Percentiles rank a stretch among this genome's conserved stretches.
phyloP scores from a whole-genome alignment of 2,329 filamentous ascomycete genomes.

The Trichoderma arundinaceum region DNA sequence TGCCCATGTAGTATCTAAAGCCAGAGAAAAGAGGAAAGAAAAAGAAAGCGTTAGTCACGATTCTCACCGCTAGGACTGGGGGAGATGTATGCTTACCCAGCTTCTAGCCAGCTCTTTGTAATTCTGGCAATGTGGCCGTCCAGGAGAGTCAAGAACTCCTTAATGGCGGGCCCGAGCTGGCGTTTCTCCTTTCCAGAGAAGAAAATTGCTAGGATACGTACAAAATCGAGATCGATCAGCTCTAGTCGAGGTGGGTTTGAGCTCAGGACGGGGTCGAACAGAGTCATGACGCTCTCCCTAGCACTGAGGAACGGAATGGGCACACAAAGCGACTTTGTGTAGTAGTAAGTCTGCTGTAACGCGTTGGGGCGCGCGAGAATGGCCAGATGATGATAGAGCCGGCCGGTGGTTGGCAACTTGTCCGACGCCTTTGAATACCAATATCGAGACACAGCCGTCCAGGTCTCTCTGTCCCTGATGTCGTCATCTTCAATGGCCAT shows the following conservation, averaged over 20 bases:
- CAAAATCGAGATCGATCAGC: slow-evolving; percentile 62
- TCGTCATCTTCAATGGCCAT: slow-evolving; percentile 93
- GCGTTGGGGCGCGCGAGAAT: slow-evolving; percentile 74
- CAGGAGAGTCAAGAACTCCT: slow-evolving; percentile 59
- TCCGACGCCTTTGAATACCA: slow-evolving; percentile 89
- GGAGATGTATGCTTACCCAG: slow-evolving; percentile 44
- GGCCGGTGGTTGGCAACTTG: slow-evolving; percentile 73
- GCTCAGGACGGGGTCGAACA: slow-evolving; percentile 66
- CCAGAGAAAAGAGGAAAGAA: neutral
- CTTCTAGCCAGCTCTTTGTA: slow-evolving; percentile 58
- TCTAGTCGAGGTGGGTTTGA: slow-evolving; percentile 44
- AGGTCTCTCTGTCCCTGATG: slow-evolving; percentile 74
- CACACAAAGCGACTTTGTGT: slow-evolving; percentile 72
- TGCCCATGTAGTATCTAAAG: slow-evolving; percentile 44
- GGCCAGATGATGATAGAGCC: slow-evolving; percentile 87
- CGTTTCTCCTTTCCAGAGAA: slow-evolving; percentile 58
- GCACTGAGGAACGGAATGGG: slow-evolving; percentile 70
- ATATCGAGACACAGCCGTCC: slow-evolving; percentile 77
- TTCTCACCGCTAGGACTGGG: neutral
- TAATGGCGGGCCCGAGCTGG: slow-evolving; percentile 51
- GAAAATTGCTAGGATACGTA: slow-evolving; percentile 67
- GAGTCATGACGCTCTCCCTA: slow-evolving; percentile 70
- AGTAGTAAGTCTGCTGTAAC: slow-evolving; percentile 74
- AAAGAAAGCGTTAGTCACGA: neutral
- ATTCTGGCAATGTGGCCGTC: slow-evolving; percentile 61